A percentile compares a stretch with the other conserved stretches of the same genome.
Conservation (phyloP, 805 yeast species). For the Phaffomyces antillensis region DNA sequence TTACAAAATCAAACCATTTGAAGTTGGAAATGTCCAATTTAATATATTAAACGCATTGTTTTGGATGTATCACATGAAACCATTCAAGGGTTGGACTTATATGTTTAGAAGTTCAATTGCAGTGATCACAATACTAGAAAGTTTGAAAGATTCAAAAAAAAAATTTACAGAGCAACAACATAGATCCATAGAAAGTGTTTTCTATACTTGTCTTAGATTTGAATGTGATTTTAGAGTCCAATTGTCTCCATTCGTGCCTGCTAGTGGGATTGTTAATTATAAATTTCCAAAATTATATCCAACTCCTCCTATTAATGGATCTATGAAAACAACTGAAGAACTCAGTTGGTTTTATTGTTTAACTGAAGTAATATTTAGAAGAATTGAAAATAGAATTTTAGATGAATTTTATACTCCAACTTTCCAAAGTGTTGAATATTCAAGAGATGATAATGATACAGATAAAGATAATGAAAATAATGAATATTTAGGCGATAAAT, state of each 20-base stretch:
- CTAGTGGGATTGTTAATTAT: conserved; percentile 20
- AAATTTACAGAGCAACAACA: conserved; percentile 15
- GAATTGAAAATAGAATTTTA: conserved; percentile 19
- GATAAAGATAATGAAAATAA: conserved; percentile 4
- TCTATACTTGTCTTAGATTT: conserved; percentile 20
- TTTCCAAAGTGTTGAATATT: conserved; percentile 2
- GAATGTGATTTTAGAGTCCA: conserved; percentile 22
- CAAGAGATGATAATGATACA: too few species aligned
- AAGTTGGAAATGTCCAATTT: conserved; percentile 13
- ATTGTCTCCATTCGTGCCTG: conserved; percentile 19
- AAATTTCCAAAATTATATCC: conserved; percentile 20
- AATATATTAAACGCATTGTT: conserved; percentile 13
- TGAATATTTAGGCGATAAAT: not conserved
- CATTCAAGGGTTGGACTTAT: conserved; percentile 18
- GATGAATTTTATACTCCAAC: conserved; percentile 19
- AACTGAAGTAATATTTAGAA: conserved; percentile 20
- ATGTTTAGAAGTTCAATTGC: conserved; percentile 16
- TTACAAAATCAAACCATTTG: conserved; percentile 10
- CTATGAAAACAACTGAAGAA: conserved; percentile 14
- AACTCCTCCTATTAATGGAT: conserved; percentile 15
- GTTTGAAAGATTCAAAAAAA: conserved; percentile 13
- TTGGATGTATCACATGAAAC: conserved; percentile 21
- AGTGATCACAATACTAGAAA: conserved; percentile 16
- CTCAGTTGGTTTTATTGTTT: conserved; percentile 20
- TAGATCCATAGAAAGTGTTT: conserved; percentile 14